A percentile compares a stretch with the other conserved stretches of the same genome.
Evolutionary conservation across 2,329 filamentous ascomycete genomes (phyloP).

Genomic region (Microdochium nivale): DNA sequence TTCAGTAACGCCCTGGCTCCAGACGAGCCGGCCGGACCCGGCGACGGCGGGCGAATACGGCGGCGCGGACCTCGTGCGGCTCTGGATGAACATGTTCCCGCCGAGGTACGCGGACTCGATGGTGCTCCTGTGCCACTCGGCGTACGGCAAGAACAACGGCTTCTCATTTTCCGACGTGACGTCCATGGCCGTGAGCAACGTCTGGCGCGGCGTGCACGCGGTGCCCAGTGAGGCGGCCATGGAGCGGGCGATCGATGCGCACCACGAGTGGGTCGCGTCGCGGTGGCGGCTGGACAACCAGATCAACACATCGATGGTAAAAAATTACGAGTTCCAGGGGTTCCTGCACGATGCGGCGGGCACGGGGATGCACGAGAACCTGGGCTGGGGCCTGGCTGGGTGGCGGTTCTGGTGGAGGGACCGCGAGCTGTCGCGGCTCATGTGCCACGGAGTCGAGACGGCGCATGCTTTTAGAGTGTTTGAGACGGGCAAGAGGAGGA

Average conservation of each 20-base stretch:
- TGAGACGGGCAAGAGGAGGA: conserved; percentile 27
- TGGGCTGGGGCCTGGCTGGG: conserved; percentile 29
- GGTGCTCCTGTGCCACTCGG: conserved; percentile 21
- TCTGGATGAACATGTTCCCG: conserved; percentile 32
- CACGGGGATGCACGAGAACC: conserved; percentile 27
- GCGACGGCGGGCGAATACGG: conserved; percentile 10
- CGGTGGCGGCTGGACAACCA: conserved; percentile 11
- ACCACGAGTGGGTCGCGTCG: conserved; percentile 17
- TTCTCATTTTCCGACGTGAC: conserved; percentile 25
- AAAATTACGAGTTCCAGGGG: conserved; percentile 21
- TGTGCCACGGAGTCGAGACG: conserved; percentile 30
- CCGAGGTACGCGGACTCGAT: conserved; percentile 26
- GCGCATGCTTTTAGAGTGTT: conserved; percentile 31
- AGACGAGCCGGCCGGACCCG: conserved; percentile 4
- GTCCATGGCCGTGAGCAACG: conserved; percentile 28
- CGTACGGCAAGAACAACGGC: conserved; percentile 19
- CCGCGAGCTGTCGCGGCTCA: conserved; percentile 24
- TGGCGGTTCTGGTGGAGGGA: conserved; percentile 32
- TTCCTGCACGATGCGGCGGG: conserved; percentile 29
- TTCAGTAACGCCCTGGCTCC: conserved; percentile 10
- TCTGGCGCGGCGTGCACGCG: conserved; percentile 23
- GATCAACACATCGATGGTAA: conserved; percentile 11
- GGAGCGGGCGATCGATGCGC: conserved; percentile 14
- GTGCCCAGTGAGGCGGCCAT: conserved; percentile 21
- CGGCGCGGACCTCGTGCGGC: conserved; percentile 15